Evolutionary conservation across 306 rosid genomes (phyloP).

Genomic region (Dalbergia cochinchinensis): DNA sequence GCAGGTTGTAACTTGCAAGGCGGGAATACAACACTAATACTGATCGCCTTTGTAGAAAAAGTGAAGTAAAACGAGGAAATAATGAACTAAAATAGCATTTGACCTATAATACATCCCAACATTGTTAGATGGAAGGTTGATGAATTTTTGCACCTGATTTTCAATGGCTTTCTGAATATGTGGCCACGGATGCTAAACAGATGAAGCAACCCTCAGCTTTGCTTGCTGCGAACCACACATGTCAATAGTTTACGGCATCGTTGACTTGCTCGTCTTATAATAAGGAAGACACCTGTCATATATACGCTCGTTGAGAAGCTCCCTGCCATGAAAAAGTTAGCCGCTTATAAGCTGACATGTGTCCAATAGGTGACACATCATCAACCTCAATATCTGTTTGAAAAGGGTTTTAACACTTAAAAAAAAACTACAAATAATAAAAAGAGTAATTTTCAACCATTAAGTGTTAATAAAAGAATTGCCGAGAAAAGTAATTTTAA

Average conservation of each 20-base stretch:
- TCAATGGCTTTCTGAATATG: constrained; percentile 58
- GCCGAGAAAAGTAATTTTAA: too few relatives aligned
- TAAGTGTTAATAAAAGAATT: too few relatives aligned
- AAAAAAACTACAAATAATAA: neutral
- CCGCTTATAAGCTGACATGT: constrained; percentile 44
- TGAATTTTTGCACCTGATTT: constrained; percentile 68
- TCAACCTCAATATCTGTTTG: neutral
- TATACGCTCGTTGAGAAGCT: neutral
- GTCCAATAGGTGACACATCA: constrained; percentile 48
- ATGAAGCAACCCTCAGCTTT: constrained; percentile 48
- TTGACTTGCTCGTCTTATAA: constrained; percentile 56
- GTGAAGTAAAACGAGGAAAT: constrained; percentile 27
- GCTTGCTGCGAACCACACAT: constrained; percentile 44
- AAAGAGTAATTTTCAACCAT: too few relatives aligned
- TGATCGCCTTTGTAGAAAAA: constrained; percentile 1
- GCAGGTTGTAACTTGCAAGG: constrained; percentile 37
- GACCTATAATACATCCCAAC: constrained; percentile 40
- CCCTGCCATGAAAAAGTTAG: constrained; percentile 48
- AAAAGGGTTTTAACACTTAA: neutral
- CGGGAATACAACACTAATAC: constrained; percentile 29
- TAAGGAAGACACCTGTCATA: constrained; percentile 53
- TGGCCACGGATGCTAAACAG: constrained; percentile 40
- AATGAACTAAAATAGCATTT: constrained; percentile 41
- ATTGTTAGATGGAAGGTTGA: constrained; percentile 82
- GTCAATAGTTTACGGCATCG: constrained; percentile 44